Percentiles rank a stretch among this genome's conserved stretches.
Evolutionary conservation across 345 rosid species (phyloP).

Genomic region (Pugionium dolabratum): DNA sequence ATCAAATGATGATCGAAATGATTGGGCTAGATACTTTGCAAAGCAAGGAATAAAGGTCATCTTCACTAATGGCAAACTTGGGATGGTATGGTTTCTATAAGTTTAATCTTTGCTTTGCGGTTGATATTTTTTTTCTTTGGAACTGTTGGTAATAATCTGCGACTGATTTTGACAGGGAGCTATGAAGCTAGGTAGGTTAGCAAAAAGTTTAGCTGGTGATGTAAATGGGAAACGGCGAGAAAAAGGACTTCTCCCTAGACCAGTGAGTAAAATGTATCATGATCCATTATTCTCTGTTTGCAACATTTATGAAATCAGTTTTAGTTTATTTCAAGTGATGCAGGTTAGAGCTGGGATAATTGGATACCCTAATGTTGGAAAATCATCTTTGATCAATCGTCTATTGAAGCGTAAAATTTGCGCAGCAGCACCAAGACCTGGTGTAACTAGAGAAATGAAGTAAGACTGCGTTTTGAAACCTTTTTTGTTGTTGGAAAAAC

Average conservation of each 20-base stretch:
- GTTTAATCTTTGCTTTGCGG: conserved; percentile 12
- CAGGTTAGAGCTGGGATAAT: conserved; percentile 97
- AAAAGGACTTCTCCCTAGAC: conserved; percentile 86
- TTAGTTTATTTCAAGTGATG: neutral
- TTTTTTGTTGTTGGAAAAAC: neutral
- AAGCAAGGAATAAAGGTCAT: conserved; percentile 75
- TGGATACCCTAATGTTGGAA: conserved; percentile 97
- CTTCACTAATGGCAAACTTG: conserved; percentile 75
- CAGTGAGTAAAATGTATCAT: conserved; percentile 48
- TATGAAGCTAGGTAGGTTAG: conserved; percentile 72
- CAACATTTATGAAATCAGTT: neutral
- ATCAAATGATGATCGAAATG: conserved; percentile 78
- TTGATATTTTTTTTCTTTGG: neutral
- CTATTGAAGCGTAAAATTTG: conserved; percentile 85
- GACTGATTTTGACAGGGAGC: conserved; percentile 57
- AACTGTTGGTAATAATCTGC: conserved; percentile 12
- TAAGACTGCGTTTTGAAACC: conserved; percentile 31
- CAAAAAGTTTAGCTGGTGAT: conserved; percentile 67
- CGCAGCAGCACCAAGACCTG: conserved; percentile 94
- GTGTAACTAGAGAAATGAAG: conserved; percentile 88
- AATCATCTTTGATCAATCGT: conserved; percentile 92
- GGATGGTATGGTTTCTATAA: conserved; percentile 55
- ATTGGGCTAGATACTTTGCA: conserved; percentile 89
- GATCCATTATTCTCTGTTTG: neutral
- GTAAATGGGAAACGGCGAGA: conserved; percentile 82